Evolutionary conservation across 225 moss, liverwort and hornwort genomes (phyloP).

Genomic region (Sphagnum contortum): DNA sequence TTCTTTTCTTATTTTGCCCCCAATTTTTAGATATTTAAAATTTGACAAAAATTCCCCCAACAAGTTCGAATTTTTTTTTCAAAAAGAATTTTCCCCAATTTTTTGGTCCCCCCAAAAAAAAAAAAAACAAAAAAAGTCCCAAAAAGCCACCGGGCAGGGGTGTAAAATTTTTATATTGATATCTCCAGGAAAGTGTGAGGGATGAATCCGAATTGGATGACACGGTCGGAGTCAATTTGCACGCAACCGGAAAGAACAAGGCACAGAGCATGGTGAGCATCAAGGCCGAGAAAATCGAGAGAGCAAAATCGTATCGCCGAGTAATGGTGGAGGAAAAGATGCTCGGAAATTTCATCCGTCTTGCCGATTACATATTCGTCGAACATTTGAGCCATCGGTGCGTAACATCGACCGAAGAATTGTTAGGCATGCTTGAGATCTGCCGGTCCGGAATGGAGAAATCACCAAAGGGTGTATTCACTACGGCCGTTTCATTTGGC

Average conservation of each 20-base stretch:
- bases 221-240: slow-evolving; percentile 66
- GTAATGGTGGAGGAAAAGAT: slow-evolving; percentile 91
- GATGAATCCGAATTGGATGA: slow-evolving; percentile 78
- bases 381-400: slow-evolving; percentile 61
- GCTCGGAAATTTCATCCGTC: slow-evolving; percentile 66
- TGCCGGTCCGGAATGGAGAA: slow-evolving; percentile 52
- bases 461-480: slow-evolving; percentile 64
- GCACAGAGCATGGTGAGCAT: slow-evolving; percentile 89
- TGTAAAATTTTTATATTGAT: no score
- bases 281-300: slow-evolving; percentile 71
- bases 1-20: no score
- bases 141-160: no score
- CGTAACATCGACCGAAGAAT: slow-evolving; percentile 51
- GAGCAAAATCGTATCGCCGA: slow-evolving; percentile 69
- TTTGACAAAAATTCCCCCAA: no score
- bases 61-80: no score
- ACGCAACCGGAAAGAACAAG: slow-evolving; percentile 62
- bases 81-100: no score
- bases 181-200: slow-evolving; percentile 63
- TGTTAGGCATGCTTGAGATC: slow-evolving; percentile 65
- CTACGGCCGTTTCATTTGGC: slow-evolving; percentile 59
- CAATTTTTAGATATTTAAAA: no score
- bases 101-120: no score
- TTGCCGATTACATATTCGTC: slow-evolving; percentile 86
- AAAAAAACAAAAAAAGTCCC: no score